phyloP scores from a whole-genome alignment of 179 eudicot genomes.

The Beta macrorhiza region DNA sequence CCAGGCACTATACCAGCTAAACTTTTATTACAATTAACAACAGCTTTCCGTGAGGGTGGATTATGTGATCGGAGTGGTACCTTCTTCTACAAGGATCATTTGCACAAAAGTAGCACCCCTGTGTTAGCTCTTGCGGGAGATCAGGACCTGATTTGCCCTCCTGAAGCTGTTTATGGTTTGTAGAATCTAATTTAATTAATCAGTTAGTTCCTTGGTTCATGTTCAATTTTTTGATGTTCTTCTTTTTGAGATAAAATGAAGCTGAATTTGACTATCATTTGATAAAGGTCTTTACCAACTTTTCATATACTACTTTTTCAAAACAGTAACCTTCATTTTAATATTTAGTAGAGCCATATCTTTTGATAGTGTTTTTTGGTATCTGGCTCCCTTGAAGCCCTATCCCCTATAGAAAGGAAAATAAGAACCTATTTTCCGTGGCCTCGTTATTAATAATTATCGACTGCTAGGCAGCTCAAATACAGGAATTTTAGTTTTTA shows the following conservation, averaged over 20 bases:
- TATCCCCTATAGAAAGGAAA: neutral
- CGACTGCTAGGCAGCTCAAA: neutral
- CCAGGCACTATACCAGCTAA: constrained; percentile 55
- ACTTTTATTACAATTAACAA: constrained; percentile 72
- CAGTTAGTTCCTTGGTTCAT: neutral
- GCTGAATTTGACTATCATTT: neutral
- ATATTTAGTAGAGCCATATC: no score
- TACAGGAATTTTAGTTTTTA: no score
- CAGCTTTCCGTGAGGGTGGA: constrained; percentile 84
- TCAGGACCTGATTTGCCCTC: constrained; percentile 82
- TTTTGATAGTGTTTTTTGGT: no score
- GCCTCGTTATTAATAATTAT: neutral
- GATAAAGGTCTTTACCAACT: neutral
- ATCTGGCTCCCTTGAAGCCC: neutral
- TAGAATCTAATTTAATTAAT: neutral
- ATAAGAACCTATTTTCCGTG: neutral
- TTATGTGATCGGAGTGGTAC: constrained; percentile 71
- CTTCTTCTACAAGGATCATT: constrained; percentile 81
- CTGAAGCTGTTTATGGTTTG: constrained; percentile 85
- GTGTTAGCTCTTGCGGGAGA: constrained; percentile 91
- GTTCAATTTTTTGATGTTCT: neutral
- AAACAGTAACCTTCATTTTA: no score
- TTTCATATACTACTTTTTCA: no score
- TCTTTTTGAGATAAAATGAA: neutral
- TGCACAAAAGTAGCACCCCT: constrained; percentile 64